Evolutionary conservation across 495 filamentous ascomycete species (phyloP), one percentile per base, ranked within the genome.

Genomic region (Penicillium macrosclerotiorum): DNA sequence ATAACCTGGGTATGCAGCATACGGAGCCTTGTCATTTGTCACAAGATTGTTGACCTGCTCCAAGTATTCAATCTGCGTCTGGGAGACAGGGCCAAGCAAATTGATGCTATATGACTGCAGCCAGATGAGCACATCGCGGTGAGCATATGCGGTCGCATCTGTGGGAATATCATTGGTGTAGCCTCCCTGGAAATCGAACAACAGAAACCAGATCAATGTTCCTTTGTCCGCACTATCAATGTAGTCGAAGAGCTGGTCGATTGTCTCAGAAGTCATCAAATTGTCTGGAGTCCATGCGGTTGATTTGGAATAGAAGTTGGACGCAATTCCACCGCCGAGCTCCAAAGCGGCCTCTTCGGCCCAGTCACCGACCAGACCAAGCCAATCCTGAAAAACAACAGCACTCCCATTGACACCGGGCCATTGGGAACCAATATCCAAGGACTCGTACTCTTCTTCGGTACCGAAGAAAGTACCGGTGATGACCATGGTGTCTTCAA

Each of bases 1-100:
- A 53, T 87, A 87, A 20, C 84, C 85, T 2, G 83, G 67, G 54
- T 87, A 88, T 0, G 76, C 62, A 4, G 63, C 57, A 55, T 68
- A 69, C 0, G 47, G 39, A 5, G 49, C 57, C 13, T 59, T 16
- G 18, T 56, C 54, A 8, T 42, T 52, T 11, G 47, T 52, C 14
- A 69, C 55, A 5, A 59, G 46, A 8, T 61, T 42, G 51, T 82
- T 76, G 16, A 82, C 64, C 5, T 57, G 48, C 8, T 55, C 55
- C 34, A 72, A 34, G 52, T 67, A 72, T 11, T 48, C 40, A 17
- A 57, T 48, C 9, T 60, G 65, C 14, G 49, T 67, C 13, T 65
- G 37, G 0, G 58, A 52, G 3, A 79, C 63, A n/a, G 46, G 52
- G 0, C 78, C 73, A 14, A 58, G 37, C 8, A 81, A 39, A 12